Evolutionary conservation across 331 rosid genomes (phyloP), one percentile per base, ranked within the genome.

Genomic region (Pyracantha coccinea): DNA sequence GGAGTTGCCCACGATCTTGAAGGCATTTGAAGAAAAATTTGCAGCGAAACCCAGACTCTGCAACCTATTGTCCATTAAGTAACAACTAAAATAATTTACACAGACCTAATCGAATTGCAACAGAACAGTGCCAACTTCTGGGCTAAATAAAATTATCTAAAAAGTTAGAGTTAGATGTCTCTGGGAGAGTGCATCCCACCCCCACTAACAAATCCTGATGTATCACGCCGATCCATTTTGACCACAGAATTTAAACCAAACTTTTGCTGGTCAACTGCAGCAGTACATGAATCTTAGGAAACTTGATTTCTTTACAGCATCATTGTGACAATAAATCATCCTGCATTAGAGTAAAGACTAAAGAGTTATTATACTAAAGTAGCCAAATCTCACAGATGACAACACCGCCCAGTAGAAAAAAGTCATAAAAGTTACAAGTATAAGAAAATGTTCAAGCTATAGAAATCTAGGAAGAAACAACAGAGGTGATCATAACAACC

Each of bases 131-230:
- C 90, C 89, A 63, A 80, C 83, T 83, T 85, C 89, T 57, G 52
- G 83, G 88, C 71, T 60, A 67, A 68, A 75, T 77, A 68, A 75
- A 64, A 69, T 28, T 78, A 83, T 78, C 78, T 85, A 92, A 87
- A 84, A 81, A 79, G 79, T 81, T 81, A 89, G 67, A 66, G 88
- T 88, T 80, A 92, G 91, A 85, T 70, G 84, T 54, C 72, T 86
- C 83, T 17, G 72, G 65, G 75, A 71, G 80, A 69, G 86, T 59
- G 66, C 58, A 78, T 77, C 76, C 81, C 90, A 69, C 97, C 99
- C 84, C 99, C 99, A n/a, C 99, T 95, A 58, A 95, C 99, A 86
- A 95, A 95, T 80, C 97, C 99, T 0, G 99, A 95, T 47, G 99
- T 95, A 85, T 95, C 99, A 2, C 89, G 89, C 5, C 99, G 91